A percentile compares a stretch with the other conserved stretches of the same genome.
Evolutionary conservation across 2,329 filamentous ascomycete genomes (phyloP).

Genomic region (Aspergillus calidoustus): DNA sequence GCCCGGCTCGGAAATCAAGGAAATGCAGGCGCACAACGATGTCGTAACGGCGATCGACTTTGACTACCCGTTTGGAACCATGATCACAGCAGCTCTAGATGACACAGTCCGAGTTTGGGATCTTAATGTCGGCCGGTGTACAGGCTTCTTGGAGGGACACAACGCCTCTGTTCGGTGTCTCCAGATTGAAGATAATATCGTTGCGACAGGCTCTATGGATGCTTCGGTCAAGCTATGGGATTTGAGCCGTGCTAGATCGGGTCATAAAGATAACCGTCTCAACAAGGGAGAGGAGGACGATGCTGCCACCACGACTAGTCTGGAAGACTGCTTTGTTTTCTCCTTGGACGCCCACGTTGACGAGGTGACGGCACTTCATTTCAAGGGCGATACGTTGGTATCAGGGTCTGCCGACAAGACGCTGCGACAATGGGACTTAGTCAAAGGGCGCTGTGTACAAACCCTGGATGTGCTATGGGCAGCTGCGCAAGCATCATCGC

Average conservation of each 20-base stretch:
- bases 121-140: slow-evolving; percentile 87
- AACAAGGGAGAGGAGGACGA: slow-evolving; percentile 52
- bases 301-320: slow-evolving; percentile 67
- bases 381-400: slow-evolving; percentile 84
- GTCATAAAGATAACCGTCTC: slow-evolving; percentile 63
- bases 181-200: slow-evolving; percentile 93
- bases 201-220: slow-evolving; percentile 92
- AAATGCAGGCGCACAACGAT: slow-evolving; percentile 87
- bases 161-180: slow-evolving; percentile 89
- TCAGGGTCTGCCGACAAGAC: slow-evolving; percentile 98
- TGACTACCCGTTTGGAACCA: slow-evolving; percentile 93
- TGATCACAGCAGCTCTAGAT: slow-evolving; percentile 90
- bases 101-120: slow-evolving; percentile 97
- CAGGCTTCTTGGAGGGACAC: slow-evolving; percentile 89
- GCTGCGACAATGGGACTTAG: slow-evolving; percentile 93
- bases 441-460: slow-evolving; percentile 96
- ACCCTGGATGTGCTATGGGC: slow-evolving; percentile 98
- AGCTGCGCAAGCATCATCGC: slow-evolving; percentile 81
- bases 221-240: slow-evolving; percentile 96
- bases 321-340: slow-evolving; percentile 88
- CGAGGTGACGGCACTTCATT: slow-evolving; percentile 92
- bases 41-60: slow-evolving; percentile 90
- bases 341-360: slow-evolving; percentile 88
- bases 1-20: slow-evolving; percentile 83
- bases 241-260: slow-evolving; percentile 80